Percentiles rank a stretch among this genome's conserved stretches.
Evolutionary conservation across 2,329 filamentous ascomycete species (phyloP).

Genomic region (Nothopassalora personata): DNA sequence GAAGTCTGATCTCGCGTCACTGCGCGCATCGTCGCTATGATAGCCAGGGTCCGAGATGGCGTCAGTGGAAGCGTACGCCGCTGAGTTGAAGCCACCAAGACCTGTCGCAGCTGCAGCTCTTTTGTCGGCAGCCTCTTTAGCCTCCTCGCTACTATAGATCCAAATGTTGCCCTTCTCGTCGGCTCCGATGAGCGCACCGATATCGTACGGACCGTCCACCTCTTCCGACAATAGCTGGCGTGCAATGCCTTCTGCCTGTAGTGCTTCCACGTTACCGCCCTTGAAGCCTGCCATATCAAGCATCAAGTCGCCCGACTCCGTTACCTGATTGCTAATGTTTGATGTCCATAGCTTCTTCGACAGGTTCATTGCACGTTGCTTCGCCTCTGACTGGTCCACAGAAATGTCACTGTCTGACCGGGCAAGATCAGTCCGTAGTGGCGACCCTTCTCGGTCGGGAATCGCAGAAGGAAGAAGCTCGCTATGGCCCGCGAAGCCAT

Average conservation of each 20-base stretch:
- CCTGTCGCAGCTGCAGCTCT: constrained; percentile 38
- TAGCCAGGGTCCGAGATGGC: constrained; percentile 90
- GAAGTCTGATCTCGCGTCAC: constrained; percentile 41
- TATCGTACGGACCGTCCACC: constrained; percentile 90
- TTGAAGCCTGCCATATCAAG: constrained; percentile 98
- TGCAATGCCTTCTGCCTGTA: constrained; percentile 88
- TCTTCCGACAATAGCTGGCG: constrained; percentile 89
- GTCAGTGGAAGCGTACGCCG: constrained; percentile 60
- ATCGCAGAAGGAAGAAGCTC: constrained; percentile 18
- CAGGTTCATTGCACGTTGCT: constrained; percentile 75
- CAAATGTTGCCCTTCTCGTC: constrained; percentile 96
- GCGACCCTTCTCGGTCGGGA: constrained; percentile 19
- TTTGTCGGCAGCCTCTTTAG: constrained; percentile 80
- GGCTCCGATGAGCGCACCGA: constrained; percentile 88
- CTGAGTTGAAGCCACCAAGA: constrained; percentile 48
- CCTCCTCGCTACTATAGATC: constrained; percentile 98
- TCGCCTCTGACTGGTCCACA: constrained; percentile 65
- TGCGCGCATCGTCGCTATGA: constrained; percentile 74
- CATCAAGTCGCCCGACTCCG: constrained; percentile 89
- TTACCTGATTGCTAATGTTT: constrained; percentile 92
- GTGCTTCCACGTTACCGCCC: constrained; percentile 83
- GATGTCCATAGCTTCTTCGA: constrained; percentile 82
- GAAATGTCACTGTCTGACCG: constrained; percentile 73
- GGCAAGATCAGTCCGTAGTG: constrained; percentile 9
- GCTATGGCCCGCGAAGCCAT: constrained; percentile 29